Conservation (phyloP, 108 stramenopile genomes). For the Bacterosira constricta region DNA sequence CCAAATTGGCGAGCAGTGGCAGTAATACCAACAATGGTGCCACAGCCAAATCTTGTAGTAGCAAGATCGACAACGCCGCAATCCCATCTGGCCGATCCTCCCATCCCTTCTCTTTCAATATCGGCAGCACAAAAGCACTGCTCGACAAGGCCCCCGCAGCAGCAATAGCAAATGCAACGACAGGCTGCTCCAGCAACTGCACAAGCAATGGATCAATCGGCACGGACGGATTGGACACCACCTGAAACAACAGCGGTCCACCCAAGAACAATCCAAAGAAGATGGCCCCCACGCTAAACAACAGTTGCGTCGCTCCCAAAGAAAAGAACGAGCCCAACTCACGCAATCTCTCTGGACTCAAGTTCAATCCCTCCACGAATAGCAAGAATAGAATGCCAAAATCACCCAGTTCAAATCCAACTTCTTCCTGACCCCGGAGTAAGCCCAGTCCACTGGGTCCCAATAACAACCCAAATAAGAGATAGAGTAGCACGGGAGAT, state of each 20-base stretch:
- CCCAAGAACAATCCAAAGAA: slow-evolving; percentile 66
- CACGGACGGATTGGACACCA: slow-evolving; percentile 55
- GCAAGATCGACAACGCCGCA: slow-evolving; percentile 64
- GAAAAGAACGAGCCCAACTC: slow-evolving; percentile 62
- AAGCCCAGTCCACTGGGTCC: slow-evolving; percentile 71
- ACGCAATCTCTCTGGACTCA: slow-evolving; percentile 61
- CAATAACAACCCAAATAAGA: slow-evolving; percentile 55
- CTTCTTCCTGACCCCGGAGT: slow-evolving; percentile 56
- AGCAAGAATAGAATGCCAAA: slow-evolving; percentile 82
- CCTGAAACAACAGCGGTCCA: slow-evolving; percentile 58
- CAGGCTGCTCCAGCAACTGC: slow-evolving; percentile 60
- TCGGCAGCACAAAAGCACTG: slow-evolving; percentile 68
- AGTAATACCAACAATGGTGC: slow-evolving; percentile 74
- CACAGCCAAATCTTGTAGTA: slow-evolving; percentile 79
- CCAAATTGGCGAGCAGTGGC: slow-evolving; percentile 60
- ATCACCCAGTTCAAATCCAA: slow-evolving; percentile 67
- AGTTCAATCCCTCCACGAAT: slow-evolving; percentile 69
- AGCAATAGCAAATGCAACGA: slow-evolving; percentile 70
- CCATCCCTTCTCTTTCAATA: slow-evolving; percentile 74
- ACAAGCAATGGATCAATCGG: slow-evolving; percentile 67
- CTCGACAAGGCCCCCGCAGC: slow-evolving; percentile 68
- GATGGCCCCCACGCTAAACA: slow-evolving; percentile 58
- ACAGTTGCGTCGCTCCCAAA: slow-evolving; percentile 61
- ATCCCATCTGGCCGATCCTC: slow-evolving; percentile 63
- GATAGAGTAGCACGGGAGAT: slow-evolving; percentile 60